Evolutionary conservation across 257 asterid genomes (phyloP), one percentile per base, ranked within the genome.

Genomic region (Linaria vulgaris): DNA sequence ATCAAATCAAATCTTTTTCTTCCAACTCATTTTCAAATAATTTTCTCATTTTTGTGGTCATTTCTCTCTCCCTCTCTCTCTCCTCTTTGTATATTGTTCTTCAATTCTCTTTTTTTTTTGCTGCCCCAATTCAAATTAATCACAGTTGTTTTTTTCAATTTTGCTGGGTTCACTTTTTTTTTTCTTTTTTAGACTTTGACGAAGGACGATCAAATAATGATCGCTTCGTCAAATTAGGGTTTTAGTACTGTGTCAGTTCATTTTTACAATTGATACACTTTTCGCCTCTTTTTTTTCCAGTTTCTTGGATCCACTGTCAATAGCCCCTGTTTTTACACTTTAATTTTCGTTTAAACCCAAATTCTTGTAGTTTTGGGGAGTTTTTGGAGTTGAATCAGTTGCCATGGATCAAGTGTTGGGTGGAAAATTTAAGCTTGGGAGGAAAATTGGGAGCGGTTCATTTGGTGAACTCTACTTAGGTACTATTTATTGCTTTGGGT

Each of bases 381-480:
- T 20, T 53, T 34, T 44, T 37, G 56, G 66, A 70, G 61, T 67
- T 56, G 74, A 66, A 61, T 67, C 41, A 57, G 63, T 75, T 69
- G 67, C 58, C 69, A 88, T 90, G 96, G 96, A 85, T 79, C 90
- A 80, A 63, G 85, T 82, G 57, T 95, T 91, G 59, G 88, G 96
- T 73, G 96, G 92, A 10, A 91, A 82, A 68, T 91, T 84, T 83
- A 91, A 85, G 91, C 83, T 91, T 74, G 96, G 95, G 59, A 86
- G 96, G 80, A 91, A 88, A 79, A 91, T 91, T 77, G 96, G 96
- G 69, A 76, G 95, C 74, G 98, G 98, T 68, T 91, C 98, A 48
- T 91, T 91, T 76, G 98, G 98, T 70, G 98, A 88, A 78, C 91
- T 91, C 67, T 91, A 82, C 80, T 73, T 91, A 73, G 98, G 98